Evolutionary conservation across 2,329 filamentous ascomycete genomes (phyloP).

Genomic region (Epichloe aotearoae): DNA sequence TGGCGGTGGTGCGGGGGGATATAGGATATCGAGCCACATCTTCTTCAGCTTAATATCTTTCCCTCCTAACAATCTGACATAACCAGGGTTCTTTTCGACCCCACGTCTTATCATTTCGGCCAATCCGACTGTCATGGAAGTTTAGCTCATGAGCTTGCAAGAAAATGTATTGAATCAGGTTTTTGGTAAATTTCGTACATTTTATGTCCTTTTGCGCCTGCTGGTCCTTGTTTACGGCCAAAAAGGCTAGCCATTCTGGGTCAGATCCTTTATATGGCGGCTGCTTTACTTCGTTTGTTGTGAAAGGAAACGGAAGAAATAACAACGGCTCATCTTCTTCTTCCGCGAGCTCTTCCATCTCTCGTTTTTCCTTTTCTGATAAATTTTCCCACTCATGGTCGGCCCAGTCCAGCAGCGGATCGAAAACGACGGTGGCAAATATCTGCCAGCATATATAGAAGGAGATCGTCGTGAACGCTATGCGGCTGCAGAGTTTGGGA

Average conservation of each 20-base stretch:
- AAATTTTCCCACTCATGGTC: slow-evolving; percentile 29
- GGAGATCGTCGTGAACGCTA: slow-evolving; percentile 19
- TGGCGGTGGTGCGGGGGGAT: slow-evolving; percentile 44
- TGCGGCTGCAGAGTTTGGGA: slow-evolving; percentile 10
- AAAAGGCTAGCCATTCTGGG: slow-evolving; percentile 50
- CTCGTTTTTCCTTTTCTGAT: slow-evolving; percentile 30
- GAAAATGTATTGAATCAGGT: not conserved
- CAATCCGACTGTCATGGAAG: slow-evolving; percentile 14
- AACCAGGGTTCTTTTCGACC: slow-evolving; percentile 26
- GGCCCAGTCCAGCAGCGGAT: slow-evolving; percentile 28
- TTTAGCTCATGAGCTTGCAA: not conserved
- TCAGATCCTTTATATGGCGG: slow-evolving; percentile 41
- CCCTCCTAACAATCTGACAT: slow-evolving; percentile 32
- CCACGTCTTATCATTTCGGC: slow-evolving; percentile 21
- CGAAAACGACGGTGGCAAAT: slow-evolving; percentile 33
- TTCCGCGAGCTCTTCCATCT: slow-evolving; percentile 26
- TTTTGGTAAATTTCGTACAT: slow-evolving; percentile 20
- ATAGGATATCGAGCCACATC: slow-evolving; percentile 49
- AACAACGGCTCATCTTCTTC: slow-evolving; percentile 30
- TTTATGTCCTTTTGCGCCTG: slow-evolving; percentile 34
- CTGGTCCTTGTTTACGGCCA: slow-evolving; percentile 42
- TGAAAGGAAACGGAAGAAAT: slow-evolving; percentile 52
- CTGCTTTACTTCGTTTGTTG: slow-evolving; percentile 33
- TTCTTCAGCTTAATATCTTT: slow-evolving; percentile 34
- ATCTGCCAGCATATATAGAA: slow-evolving; percentile 27